Evolutionary conservation across 371 early-diverging fungal genomes (phyloP), one percentile per base, ranked within the genome.

Genomic region (Mucor lusitanicus): DNA sequence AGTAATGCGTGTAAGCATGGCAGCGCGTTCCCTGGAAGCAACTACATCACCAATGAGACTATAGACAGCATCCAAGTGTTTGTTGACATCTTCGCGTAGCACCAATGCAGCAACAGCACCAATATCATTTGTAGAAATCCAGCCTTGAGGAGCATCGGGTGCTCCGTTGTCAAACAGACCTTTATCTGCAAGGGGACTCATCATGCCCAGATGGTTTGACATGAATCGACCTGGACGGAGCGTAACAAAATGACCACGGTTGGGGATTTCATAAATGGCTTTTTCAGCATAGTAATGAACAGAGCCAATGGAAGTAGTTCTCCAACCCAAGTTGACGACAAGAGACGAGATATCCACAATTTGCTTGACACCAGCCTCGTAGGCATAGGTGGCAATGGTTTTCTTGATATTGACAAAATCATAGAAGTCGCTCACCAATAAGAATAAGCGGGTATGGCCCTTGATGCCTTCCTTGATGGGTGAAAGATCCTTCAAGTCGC

Each of bases 141-240:
- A 74, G 2, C 64, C 72, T 6, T 57, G 32, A 1, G 13, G 2
- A 2, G 3, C 12, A 30, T 80, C 63, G 0, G 48, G 40, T 0
- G 67, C 70, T 3, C 9, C 1, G 0, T 25, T 33, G 39, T 68
- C 73, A 42, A 30, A 67, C 4, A 70, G 12, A 17, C 21, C 13
- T 12, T 28, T 33, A 39, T 55, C 53, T 3, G 58, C 19, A 27
- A 42, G 6, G 13, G 58, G 33, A 39, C 56, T 42, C 28, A 25
- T 19, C 40, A 58, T 33, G 6, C 23, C 25, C 19, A 70, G 19
- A 1, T 59, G 9, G 35, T 80, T 80, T 15, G 76, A 61, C 73
- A 78, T 73, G 67, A 81, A 81, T 1, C 60, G 57, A 39, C 59
- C 60, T 3, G 81, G 81, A 23, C 79, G 71, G 5, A 81, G 65